Conservation (phyloP, 2,329 filamentous ascomycete genomes). For the Colletotrichum sp. region DNA sequence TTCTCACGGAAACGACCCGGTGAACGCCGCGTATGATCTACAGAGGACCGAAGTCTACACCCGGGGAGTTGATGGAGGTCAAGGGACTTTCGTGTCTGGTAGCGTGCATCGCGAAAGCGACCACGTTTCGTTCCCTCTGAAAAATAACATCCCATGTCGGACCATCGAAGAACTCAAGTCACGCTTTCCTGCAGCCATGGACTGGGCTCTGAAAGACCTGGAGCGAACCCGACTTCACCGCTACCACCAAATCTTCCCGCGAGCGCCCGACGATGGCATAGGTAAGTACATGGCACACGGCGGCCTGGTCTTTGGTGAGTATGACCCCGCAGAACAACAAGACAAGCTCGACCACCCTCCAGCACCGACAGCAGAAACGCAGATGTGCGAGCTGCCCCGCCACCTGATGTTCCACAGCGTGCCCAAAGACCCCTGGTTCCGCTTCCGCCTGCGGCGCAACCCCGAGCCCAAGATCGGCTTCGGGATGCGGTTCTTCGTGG, state of each 20-base stretch:
- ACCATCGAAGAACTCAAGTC: not conserved
- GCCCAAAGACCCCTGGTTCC: not conserved
- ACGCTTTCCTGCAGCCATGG: not conserved
- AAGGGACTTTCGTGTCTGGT: not conserved
- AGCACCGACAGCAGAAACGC: not conserved
- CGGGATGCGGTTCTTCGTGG: slow-evolving; percentile 2
- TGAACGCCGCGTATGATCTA: slow-evolving; percentile 9
- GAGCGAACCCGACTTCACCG: not conserved
- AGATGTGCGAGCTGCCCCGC: not conserved
- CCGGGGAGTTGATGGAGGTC: not conserved
- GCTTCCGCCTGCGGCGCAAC: not conserved
- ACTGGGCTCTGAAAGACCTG: not conserved
- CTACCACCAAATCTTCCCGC: not conserved
- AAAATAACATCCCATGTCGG: not conserved
- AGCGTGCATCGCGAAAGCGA: not conserved
- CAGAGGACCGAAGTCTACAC: slow-evolving; percentile 14
- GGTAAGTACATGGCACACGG: slow-evolving; percentile 11
- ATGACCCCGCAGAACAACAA: not conserved
- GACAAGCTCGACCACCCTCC: too few relatives aligned
- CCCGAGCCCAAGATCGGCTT: not conserved
- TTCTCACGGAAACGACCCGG: not conserved
- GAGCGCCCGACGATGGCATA: not conserved
- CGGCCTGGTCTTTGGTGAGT: not conserved
- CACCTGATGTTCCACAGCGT: slow-evolving; percentile 12
- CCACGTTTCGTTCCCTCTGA: not conserved